phyloP scores from a whole-genome alignment of 768 basidiomycete genomes.

The Pisolithus microcarpus region DNA sequence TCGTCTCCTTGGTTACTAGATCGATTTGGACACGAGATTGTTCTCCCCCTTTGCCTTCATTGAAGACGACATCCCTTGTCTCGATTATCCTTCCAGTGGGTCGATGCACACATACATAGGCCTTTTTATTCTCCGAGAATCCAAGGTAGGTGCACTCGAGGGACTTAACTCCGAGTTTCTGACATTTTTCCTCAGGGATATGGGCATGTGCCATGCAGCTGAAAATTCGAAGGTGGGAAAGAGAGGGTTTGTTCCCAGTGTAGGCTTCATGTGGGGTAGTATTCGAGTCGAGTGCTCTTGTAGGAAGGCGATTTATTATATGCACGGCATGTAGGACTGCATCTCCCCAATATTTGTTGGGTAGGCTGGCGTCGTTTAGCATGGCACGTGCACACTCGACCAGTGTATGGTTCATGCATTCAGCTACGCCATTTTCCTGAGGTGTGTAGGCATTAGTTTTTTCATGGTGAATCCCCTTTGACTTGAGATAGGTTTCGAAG shows the following conservation, averaged over 20 bases:
- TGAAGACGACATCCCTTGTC: not conserved
- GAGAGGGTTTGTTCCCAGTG: slow-evolving; percentile 14
- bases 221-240: slow-evolving; percentile 12
- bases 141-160: not conserved
- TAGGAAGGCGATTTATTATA: not conserved
- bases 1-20: no score
- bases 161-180: not conserved
- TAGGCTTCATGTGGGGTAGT: slow-evolving; percentile 21
- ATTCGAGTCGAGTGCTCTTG: not conserved
- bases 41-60: no score
- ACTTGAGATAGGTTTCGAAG: slow-evolving; percentile 3
- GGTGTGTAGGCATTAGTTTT: slow-evolving; percentile 20
- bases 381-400: slow-evolving; percentile 25
- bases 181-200: slow-evolving; percentile 13
- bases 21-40: no score
- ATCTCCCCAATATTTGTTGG: slow-evolving; percentile 3
- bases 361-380: slow-evolving; percentile 10
- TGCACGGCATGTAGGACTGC: not conserved
- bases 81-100: not conserved
- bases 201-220: slow-evolving; percentile 22
- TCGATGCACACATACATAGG: not conserved
- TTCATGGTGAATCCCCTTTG: slow-evolving; percentile 12
- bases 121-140: not conserved
- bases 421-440: slow-evolving; percentile 39
- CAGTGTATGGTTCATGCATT: slow-evolving; percentile 32